phyloP scores from a whole-genome alignment of 2,329 filamentous ascomycete species.

The Monilinia laxa region DNA sequence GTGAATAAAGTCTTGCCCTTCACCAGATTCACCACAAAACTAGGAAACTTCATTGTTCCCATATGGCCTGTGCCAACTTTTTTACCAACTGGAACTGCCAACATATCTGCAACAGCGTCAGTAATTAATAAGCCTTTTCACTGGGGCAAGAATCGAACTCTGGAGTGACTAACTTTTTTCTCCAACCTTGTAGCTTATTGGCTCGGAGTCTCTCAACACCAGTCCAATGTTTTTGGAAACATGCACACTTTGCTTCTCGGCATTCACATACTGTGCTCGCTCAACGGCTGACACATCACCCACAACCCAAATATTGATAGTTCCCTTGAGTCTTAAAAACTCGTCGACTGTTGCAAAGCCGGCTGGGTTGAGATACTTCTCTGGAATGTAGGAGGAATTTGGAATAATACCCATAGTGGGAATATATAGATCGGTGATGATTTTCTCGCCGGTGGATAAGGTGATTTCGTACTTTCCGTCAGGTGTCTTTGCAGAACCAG shows the following conservation, averaged over 20 bases:
- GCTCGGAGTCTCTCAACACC: constrained; percentile 26
- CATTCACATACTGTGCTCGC: constrained; percentile 30
- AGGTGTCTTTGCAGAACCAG: constrained; percentile 39
- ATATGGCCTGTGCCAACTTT: constrained; percentile 44
- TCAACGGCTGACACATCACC: constrained; percentile 36
- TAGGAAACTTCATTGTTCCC: constrained; percentile 34
- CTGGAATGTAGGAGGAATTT: constrained; percentile 55
- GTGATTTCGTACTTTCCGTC: constrained; percentile 52
- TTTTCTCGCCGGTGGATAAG: constrained; percentile 49
- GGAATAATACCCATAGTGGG: constrained; percentile 56
- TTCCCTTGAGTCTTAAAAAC: constrained; percentile 48
- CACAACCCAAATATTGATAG: constrained; percentile 39
- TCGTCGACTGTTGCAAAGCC: constrained; percentile 53
- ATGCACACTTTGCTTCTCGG: constrained; percentile 32
- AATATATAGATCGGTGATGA: constrained; percentile 56
- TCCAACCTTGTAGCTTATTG: constrained; percentile 30
- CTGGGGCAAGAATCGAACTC: background rate
- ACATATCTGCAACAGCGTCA: constrained; percentile 24
- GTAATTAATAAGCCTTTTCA: constrained; percentile 7
- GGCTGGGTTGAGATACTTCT: constrained; percentile 46
- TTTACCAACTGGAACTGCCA: constrained; percentile 40
- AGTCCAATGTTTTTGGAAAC: constrained; percentile 35
- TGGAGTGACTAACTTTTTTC: constrained; percentile 18
- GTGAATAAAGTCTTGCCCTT: constrained; percentile 36
- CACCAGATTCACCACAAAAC: constrained; percentile 33